These are phyloP conservation scores for Medicago ruthenica DNA, from an alignment of 306 rosid species.

Conservation along the genomic window DNA sequence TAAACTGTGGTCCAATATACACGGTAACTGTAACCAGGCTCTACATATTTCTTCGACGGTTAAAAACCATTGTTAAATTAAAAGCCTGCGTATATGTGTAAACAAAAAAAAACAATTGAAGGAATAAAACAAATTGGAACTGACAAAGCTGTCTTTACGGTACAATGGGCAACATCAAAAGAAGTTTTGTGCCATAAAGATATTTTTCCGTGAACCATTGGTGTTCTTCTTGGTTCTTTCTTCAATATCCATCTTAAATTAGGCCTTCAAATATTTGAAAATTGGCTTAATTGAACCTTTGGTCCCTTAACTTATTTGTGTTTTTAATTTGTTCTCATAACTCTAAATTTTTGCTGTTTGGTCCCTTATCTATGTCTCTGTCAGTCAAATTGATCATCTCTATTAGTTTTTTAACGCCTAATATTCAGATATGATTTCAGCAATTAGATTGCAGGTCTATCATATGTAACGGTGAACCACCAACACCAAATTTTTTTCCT, in stretches of 20 bases:
- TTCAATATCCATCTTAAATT: slow-evolving; percentile 8
- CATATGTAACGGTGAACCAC: no score
- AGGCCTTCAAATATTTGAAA: slow-evolving; percentile 9
- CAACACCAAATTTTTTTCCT: no score
- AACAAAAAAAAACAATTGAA: slow-evolving; percentile 13
- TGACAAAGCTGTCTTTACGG: background rate
- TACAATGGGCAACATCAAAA: slow-evolving; percentile 27
- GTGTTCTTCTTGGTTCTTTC: background rate
- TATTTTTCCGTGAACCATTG: slow-evolving; percentile 2
- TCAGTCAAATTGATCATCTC: no score
- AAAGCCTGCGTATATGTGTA: slow-evolving; percentile 10
- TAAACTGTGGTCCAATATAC: background rate
- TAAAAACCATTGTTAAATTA: slow-evolving; percentile 3
- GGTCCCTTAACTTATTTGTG: no score
- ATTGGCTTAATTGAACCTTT: no score
- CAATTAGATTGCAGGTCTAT: no score
- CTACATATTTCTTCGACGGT: background rate
- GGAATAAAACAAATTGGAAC: background rate
- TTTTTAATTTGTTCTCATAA: no score
- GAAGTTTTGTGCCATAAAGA: slow-evolving; percentile 21
- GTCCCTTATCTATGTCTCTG: no score
- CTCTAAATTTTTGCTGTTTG: no score
- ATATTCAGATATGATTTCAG: no score
- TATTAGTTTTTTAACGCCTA: no score
- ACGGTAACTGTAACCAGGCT: no score